These are phyloP conservation scores for Naganishia albida DNA, from an alignment of 1,284 basidiomycete genomes.

Conservation along the genomic window DNA sequence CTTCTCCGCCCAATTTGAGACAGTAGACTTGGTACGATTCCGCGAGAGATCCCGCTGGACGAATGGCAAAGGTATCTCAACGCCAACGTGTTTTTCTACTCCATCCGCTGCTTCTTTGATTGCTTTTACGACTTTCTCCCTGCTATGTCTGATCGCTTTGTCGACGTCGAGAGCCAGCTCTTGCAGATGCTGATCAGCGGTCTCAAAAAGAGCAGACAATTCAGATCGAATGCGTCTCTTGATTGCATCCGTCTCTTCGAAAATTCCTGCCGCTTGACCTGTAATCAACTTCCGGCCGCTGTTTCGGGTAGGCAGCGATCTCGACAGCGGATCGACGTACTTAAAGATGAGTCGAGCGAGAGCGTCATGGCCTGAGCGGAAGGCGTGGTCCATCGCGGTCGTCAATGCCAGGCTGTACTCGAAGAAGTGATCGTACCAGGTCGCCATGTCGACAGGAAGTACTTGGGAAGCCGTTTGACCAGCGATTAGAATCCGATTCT, in stretches of 20 bases:
- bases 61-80: conserved; percentile 55
- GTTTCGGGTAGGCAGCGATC: neutral
- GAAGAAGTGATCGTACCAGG: neutral
- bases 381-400: conserved; percentile 9
- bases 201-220: conserved; percentile 7
- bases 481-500: neutral
- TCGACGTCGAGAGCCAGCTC: conserved; percentile 5
- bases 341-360: neutral
- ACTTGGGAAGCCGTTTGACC: neutral
- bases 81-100: conserved; percentile 75
- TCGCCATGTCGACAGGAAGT: neutral
- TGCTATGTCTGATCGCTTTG: conserved; percentile 8
- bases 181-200: conserved; percentile 17
- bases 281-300: conserved; percentile 6
- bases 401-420: conserved; percentile 15
- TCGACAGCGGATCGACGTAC: neutral
- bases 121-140: conserved; percentile 56
- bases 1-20: conserved; percentile 26
- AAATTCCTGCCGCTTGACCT: conserved; percentile 2
- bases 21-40: conserved; percentile 13
- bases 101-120: conserved; percentile 81
- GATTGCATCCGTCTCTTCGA: conserved; percentile 16
- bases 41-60: neutral
- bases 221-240: conserved; percentile 11
- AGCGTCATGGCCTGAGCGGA: neutral